Evolutionary conservation across 2,329 filamentous ascomycete species (phyloP).

Genomic region (Spiromastix sp.): DNA sequence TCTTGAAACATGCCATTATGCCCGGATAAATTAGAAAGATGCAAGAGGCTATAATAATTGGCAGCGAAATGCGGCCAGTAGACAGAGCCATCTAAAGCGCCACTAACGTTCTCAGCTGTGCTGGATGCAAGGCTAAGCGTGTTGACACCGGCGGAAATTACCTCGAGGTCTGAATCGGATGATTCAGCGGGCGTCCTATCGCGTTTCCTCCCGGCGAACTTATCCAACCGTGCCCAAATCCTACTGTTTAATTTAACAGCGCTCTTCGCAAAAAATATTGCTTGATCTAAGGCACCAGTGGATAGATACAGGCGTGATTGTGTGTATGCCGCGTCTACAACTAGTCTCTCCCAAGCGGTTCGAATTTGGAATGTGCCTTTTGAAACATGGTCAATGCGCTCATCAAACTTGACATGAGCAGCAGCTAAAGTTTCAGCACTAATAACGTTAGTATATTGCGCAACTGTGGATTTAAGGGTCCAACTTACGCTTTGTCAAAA

Average conservation of each 20-base stretch:
- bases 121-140: constrained; percentile 28
- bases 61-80: constrained; percentile 74
- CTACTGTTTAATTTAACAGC: constrained; percentile 40
- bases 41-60: constrained; percentile 59
- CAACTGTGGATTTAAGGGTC: constrained; percentile 30
- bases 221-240: constrained; percentile 43
- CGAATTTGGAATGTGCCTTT: constrained; percentile 29
- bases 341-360: constrained; percentile 40
- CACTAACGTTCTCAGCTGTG: constrained; percentile 16
- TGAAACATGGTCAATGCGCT: constrained; percentile 19
- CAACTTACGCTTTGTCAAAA: constrained; percentile 45
- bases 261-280: constrained; percentile 39
- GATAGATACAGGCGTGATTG: constrained; percentile 57
- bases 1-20: constrained; percentile 82
- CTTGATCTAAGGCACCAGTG: constrained; percentile 35
- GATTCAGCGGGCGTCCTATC: constrained; percentile 17
- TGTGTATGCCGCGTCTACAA: constrained; percentile 52
- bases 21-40: constrained; percentile 67
- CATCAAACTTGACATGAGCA: constrained; percentile 23
- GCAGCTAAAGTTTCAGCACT: constrained; percentile 25
- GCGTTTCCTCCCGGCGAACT: constrained; percentile 26
- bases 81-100: constrained; percentile 47
- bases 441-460: constrained; percentile 31
- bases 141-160: constrained; percentile 28
- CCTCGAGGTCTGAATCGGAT: constrained; percentile 23